Evolutionary conservation across 305 asterid genomes (phyloP).

Genomic region (Fraxinus dipetala): DNA sequence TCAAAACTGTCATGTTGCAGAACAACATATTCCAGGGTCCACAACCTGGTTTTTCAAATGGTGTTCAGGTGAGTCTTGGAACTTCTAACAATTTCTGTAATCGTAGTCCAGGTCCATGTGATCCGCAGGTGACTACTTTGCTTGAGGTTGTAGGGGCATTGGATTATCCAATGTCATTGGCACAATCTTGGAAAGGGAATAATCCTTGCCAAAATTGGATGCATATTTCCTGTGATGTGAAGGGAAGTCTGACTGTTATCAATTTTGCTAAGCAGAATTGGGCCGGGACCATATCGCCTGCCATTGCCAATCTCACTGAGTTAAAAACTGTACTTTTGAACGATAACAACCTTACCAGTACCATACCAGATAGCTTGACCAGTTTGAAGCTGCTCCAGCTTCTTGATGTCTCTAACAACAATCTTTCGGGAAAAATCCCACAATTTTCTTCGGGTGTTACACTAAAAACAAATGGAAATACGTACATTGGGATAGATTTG

Average conservation of each 20-base stretch:
- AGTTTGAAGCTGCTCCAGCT: slow-evolving; percentile 39
- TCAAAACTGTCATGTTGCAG: slow-evolving; percentile 45
- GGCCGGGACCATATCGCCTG: slow-evolving; percentile 61
- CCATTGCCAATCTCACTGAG: slow-evolving; percentile 44
- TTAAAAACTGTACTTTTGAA: slow-evolving; percentile 44
- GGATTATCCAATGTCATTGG: slow-evolving; percentile 54
- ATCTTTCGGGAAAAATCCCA: slow-evolving; percentile 69
- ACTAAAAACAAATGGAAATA: slow-evolving; percentile 45
- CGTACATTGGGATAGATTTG: slow-evolving; percentile 53
- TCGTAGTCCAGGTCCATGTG: slow-evolving; percentile 61
- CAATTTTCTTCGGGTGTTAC: slow-evolving; percentile 37
- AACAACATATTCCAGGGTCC: slow-evolving; percentile 81
- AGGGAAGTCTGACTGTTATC: slow-evolving; percentile 47
- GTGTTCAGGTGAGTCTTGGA: slow-evolving; percentile 50
- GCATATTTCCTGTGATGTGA: slow-evolving; percentile 45
- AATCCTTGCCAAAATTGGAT: slow-evolving; percentile 64
- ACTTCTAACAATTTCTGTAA: slow-evolving; percentile 54
- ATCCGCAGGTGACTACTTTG: slow-evolving; percentile 57
- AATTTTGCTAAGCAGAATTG: slow-evolving; percentile 55
- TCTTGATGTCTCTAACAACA: slow-evolving; percentile 73
- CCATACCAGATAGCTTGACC: slow-evolving; percentile 54
- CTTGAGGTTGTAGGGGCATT: slow-evolving; percentile 48
- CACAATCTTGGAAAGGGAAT: slow-evolving; percentile 71
- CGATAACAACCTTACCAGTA: slow-evolving; percentile 57
- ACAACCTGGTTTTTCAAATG: slow-evolving; percentile 44